phyloP scores from a whole-genome alignment of 768 basidiomycete species.

The Lactifluus subvellereus region DNA sequence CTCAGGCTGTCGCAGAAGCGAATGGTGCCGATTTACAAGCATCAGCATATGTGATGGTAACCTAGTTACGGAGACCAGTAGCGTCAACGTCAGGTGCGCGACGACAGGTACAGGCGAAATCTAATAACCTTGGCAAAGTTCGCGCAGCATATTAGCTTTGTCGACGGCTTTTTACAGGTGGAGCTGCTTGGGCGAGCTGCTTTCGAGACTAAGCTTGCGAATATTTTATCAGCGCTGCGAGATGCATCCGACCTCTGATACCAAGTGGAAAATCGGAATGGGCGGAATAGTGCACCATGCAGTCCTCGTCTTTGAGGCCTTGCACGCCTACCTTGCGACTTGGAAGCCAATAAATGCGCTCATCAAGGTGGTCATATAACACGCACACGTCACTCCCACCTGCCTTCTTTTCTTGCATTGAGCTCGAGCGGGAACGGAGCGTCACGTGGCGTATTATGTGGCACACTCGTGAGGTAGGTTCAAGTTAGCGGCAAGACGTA shows the following conservation, averaged over 20 bases:
- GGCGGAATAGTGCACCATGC: neutral
- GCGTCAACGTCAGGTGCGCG: slow-evolving; percentile 2
- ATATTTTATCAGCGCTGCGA: neutral
- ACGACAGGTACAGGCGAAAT: neutral
- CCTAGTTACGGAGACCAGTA: neutral
- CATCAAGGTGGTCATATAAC: neutral
- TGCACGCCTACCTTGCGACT: neutral
- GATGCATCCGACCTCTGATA: neutral
- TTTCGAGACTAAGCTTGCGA: neutral
- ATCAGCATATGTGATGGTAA: neutral
- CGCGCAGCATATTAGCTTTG: neutral
- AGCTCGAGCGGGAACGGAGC: neutral
- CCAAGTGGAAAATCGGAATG: neutral
- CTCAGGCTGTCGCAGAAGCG: neutral
- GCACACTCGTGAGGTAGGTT: too few species aligned
- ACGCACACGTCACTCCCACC: too few species aligned
- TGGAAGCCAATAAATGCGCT: slow-evolving; percentile 4
- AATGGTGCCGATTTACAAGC: neutral
- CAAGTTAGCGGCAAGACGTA: too few species aligned
- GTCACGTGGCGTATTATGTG: too few species aligned
- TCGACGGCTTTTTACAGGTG: neutral
- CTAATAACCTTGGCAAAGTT: slow-evolving; percentile 1
- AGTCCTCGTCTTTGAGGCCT: neutral
- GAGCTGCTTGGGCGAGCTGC: neutral
- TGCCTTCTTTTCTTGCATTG: neutral